Conservation (phyloP, 306 rosid species). For the Pueraria montana region DNA sequence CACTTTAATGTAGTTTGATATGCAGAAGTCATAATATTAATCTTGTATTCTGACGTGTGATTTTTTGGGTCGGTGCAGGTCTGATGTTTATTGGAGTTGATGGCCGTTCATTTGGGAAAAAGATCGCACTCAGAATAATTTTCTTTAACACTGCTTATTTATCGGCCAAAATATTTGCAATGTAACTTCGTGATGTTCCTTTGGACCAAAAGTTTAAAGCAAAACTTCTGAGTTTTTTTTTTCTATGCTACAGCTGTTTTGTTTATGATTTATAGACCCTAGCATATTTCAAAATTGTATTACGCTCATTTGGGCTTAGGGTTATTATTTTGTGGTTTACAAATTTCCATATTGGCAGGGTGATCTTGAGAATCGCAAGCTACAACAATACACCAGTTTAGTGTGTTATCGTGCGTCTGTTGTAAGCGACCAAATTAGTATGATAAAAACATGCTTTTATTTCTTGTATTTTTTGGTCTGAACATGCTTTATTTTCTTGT, state of each 20-base stretch:
- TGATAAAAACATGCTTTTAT: background rate
- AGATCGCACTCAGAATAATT: background rate
- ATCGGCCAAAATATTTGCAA: constrained; percentile 40
- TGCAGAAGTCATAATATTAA: background rate
- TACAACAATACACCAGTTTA: background rate
- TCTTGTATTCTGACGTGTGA: background rate
- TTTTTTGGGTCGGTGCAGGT: constrained; percentile 37
- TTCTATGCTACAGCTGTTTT: constrained; percentile 12
- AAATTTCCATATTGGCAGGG: background rate
- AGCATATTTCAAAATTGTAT: constrained; percentile 17
- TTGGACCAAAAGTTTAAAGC: constrained; percentile 4
- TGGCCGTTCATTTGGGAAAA: constrained; percentile 21
- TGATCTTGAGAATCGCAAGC: background rate
- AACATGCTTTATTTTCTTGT: too few relatives aligned
- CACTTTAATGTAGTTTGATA: background rate
- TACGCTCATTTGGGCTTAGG: background rate
- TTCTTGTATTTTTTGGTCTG: background rate
- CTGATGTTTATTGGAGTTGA: background rate
- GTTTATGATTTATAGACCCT: constrained; percentile 19
- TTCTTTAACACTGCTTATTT: background rate
- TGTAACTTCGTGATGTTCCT: constrained; percentile 27
- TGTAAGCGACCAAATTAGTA: background rate
- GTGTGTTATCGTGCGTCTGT: background rate
- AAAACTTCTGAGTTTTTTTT: background rate
- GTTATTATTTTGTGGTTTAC: background rate